Evolutionary conservation across 768 basidiomycete genomes (phyloP).

Genomic region (Mycena maculata): DNA sequence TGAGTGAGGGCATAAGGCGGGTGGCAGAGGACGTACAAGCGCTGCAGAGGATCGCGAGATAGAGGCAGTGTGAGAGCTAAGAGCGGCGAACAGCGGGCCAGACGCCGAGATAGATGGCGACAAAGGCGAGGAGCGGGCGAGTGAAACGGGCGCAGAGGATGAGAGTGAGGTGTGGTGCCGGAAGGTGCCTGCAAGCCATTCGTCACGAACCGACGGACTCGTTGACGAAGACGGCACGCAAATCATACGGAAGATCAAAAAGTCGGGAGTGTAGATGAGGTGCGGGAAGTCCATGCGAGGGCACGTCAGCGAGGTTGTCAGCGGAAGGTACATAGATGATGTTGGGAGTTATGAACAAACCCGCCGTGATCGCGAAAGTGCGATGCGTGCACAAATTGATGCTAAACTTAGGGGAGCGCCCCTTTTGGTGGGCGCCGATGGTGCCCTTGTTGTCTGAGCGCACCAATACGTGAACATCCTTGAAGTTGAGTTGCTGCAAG

Average conservation of each 20-base stretch:
- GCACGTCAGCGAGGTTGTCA: conserved; percentile 10
- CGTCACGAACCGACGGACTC: too few species aligned
- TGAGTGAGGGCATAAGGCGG: too few species aligned
- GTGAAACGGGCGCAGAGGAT: too few species aligned
- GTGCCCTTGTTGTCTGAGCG: conserved; percentile 3
- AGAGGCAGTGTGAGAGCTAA: too few species aligned
- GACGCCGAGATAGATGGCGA: too few species aligned
- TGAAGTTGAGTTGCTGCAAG: background rate
- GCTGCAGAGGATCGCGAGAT: too few species aligned
- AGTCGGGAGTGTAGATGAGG: background rate
- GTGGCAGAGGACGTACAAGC: too few species aligned
- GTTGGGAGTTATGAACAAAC: background rate
- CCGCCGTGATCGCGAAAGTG: background rate
- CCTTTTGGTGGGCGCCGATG: background rate
- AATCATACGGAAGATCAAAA: background rate
- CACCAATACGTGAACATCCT: background rate
- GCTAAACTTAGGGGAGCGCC: background rate
- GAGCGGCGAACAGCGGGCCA: too few species aligned
- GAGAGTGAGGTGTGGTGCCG: too few species aligned
- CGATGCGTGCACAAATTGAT: background rate
- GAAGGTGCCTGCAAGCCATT: too few species aligned
- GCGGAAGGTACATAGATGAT: conserved; percentile 7
- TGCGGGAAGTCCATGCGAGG: background rate
- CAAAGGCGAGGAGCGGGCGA: too few species aligned
- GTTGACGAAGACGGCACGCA: background rate